Conservation (phyloP, 164 flowering plant genomes). For the Vitis amurensis region DNA sequence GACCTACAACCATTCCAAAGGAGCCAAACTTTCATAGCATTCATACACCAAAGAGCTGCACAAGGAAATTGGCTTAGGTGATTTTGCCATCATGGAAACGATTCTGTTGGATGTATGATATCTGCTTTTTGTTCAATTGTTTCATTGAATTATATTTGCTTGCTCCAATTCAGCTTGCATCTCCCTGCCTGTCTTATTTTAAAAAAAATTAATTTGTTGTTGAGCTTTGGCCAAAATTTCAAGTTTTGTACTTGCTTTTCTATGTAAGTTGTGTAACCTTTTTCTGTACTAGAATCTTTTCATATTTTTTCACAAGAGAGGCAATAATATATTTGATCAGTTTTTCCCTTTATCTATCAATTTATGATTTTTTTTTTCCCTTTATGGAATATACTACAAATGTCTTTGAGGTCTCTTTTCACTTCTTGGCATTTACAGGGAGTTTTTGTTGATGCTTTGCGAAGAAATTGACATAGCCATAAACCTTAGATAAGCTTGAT, state of each 20-base stretch:
- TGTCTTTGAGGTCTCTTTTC: no score
- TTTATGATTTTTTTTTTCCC: no score
- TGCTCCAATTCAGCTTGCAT: constrained; percentile 3
- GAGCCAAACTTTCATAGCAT: constrained; percentile 59
- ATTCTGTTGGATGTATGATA: not conserved
- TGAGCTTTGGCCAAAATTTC: not conserved
- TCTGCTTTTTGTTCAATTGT: constrained; percentile 37
- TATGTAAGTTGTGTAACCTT: no score
- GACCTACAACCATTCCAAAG: constrained; percentile 47
- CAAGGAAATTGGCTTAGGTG: constrained; percentile 24
- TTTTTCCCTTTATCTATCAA: no score
- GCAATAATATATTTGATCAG: not conserved
- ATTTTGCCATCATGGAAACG: not conserved
- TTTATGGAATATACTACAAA: no score
- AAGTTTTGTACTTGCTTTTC: no score
- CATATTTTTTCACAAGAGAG: not conserved
- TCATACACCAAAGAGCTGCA: constrained; percentile 61
- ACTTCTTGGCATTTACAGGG: no score
- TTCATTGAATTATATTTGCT: constrained; percentile 45
- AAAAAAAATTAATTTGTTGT: not conserved
- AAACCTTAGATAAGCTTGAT: no score
- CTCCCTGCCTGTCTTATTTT: not conserved
- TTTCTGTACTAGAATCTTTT: no score
- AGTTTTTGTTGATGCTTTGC: no score
- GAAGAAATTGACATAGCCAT: no score